Percentiles rank a stretch among this genome's conserved stretches.
phyloP scores from a whole-genome alignment of 225 moss, liverwort and hornwort genomes.

The Pleurozium schreberi region DNA sequence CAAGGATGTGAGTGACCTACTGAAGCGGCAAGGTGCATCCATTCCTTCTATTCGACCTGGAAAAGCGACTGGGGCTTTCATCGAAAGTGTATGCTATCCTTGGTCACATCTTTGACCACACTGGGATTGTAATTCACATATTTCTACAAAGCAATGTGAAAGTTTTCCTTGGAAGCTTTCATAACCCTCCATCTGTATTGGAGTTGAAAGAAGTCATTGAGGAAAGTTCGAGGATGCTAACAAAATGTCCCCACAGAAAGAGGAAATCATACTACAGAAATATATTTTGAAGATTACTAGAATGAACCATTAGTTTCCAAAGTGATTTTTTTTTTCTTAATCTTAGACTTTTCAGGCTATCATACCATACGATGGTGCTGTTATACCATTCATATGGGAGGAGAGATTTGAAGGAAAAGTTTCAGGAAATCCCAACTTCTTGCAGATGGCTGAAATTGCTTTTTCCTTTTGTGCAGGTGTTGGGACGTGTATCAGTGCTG shows the following conservation, averaged over 20 bases:
- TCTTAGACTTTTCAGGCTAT: not conserved
- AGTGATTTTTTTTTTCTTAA: not conserved
- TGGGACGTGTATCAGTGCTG: constrained; percentile 54
- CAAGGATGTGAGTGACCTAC: constrained; percentile 58
- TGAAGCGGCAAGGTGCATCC: constrained; percentile 73
- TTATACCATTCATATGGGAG: not conserved
- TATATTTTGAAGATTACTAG: not conserved
- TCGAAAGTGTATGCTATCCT: constrained; percentile 35
- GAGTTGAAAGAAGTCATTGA: not conserved
- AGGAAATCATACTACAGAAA: not conserved
- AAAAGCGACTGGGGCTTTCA: constrained; percentile 51
- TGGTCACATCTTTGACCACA: not conserved
- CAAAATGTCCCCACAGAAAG: not conserved
- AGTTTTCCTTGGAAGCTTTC: not conserved
- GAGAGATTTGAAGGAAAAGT: not conserved
- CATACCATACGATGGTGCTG: not conserved
- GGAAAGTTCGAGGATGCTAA: not conserved
- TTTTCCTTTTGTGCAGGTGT: constrained; percentile 22
- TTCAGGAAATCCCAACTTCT: not conserved
- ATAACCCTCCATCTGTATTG: not conserved
- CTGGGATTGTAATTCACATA: not conserved
- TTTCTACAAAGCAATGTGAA: not conserved
- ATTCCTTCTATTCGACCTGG: constrained; percentile 67
- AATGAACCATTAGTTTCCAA: not conserved
- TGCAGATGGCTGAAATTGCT: not conserved